phyloP scores from a whole-genome alignment of 805 yeast genomes.

The Kluyveromyces siamensis region DNA sequence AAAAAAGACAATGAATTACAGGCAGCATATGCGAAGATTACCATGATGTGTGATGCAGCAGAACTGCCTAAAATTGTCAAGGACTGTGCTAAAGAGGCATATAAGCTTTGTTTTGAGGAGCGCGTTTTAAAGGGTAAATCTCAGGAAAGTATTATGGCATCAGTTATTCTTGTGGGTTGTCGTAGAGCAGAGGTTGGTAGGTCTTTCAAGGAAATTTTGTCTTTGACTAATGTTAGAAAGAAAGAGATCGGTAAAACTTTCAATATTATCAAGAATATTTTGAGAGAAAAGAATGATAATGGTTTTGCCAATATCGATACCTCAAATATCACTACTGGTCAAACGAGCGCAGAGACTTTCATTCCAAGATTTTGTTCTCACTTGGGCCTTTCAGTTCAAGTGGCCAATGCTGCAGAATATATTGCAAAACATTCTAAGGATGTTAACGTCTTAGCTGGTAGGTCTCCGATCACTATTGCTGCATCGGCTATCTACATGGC shows the following conservation, averaged over 20 bases:
- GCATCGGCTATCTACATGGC: constrained; percentile 96
- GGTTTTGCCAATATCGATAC: constrained; percentile 32
- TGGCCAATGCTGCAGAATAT: constrained; percentile 86
- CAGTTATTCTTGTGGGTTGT: constrained; percentile 90
- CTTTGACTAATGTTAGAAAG: constrained; percentile 84
- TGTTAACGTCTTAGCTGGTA: constrained; percentile 88
- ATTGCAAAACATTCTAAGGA: constrained; percentile 87
- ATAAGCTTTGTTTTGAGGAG: constrained; percentile 83
- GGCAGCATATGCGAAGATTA: constrained; percentile 80
- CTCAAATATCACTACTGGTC: constrained; percentile 55
- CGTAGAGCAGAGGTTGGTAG: constrained; percentile 89
- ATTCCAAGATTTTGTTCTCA: constrained; percentile 95
- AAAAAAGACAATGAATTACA: constrained; percentile 80
- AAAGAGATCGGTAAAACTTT: constrained; percentile 92
- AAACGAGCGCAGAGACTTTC: constrained; percentile 87
- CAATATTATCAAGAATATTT: constrained; percentile 68
- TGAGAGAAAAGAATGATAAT: constrained; percentile 36
- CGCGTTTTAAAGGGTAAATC: constrained; percentile 80
- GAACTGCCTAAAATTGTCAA: constrained; percentile 91
- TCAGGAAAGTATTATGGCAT: constrained; percentile 92
- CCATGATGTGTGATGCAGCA: constrained; percentile 96
- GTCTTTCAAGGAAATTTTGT: constrained; percentile 92
- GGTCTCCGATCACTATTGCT: constrained; percentile 95
- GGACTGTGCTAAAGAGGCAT: constrained; percentile 96
- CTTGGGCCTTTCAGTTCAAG: constrained; percentile 74